Evolutionary conservation across 192 early-diverging fungal genomes (phyloP), one percentile per base, ranked within the genome.

Genomic region (Phycomyces blakesleeanus): DNA sequence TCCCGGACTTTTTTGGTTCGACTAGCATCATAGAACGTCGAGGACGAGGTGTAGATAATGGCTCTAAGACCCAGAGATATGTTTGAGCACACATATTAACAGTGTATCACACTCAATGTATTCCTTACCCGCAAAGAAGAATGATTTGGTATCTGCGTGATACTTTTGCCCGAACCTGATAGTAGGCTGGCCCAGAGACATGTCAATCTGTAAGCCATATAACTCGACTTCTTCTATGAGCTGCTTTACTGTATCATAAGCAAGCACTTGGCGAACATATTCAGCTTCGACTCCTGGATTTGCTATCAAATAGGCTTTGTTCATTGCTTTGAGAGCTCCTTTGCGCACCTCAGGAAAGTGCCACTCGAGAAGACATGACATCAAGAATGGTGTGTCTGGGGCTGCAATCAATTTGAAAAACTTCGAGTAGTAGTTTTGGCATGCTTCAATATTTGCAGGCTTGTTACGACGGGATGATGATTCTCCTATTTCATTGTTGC

Each of bases 301-400:
- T 26, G 54, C 38, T 8, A 55, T 68, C 0, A 80, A 74, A 52
- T 87, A 86, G 0, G 83, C 77, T 25, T 78, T 74, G 68, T 89
- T 84, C 85, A 95, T 87, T 0, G 88, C 85, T 66, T 83, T 81
- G 9, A 93, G 71, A 9, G 86, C 92, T 6, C 84, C 83, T 37
- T 85, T 79, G 26, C 95, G 88, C 25, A 97, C 81, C 40, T 78
- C 77, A 0, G 74, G 73, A 68, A 97, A 93, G 37, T 88, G 83
- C 29, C 82, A 69, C 69, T 97, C 89, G 44, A 89, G 60, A 22
- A 93, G 66, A 51, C 93, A 94, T 0, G 89, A 91, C 67, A 94
- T 76, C 40, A 95, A 66, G 42, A 88, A 89, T 1, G 92, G 82
- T 2, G 87, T 88, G 1, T 62, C 56, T 0, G 70, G 64, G 20